phyloP scores from a whole-genome alignment of 169 alveolate genomes.

The Eimeria tenella region DNA sequence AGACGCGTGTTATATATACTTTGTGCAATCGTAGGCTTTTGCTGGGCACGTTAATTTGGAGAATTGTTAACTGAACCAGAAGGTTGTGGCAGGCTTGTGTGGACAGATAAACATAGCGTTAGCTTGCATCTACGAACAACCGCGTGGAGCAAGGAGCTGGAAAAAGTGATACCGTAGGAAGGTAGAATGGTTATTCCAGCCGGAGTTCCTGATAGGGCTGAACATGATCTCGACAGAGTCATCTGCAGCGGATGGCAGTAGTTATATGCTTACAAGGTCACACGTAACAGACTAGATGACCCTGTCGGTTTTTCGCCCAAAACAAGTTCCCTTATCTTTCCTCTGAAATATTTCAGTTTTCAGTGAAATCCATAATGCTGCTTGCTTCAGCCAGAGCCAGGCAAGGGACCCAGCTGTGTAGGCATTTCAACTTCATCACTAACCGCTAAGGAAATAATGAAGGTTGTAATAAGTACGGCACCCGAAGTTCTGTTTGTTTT shows the following conservation, averaged over 20 bases:
- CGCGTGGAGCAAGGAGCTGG: not conserved
- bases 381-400: not conserved
- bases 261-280: not conserved
- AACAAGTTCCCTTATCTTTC: not conserved
- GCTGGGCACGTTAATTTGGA: too few species aligned
- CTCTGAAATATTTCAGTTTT: too few species aligned
- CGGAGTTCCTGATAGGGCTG: slow-evolving; percentile 59
- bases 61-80: too few species aligned
- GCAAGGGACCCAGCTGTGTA: not conserved
- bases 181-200: slow-evolving; percentile 35
- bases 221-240: slow-evolving; percentile 89
- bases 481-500: slow-evolving; percentile 80
- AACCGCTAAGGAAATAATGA: slow-evolving; percentile 77
- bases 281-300: too few species aligned
- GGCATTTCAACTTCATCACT: not conserved
- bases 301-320: too few species aligned
- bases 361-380: not conserved
- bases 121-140: too few species aligned
- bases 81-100: too few species aligned
- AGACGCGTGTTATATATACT: too few species aligned
- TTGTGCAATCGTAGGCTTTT: too few species aligned
- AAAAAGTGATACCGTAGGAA: slow-evolving; percentile 19
- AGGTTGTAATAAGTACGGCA: slow-evolving; percentile 76
- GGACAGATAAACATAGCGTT: too few species aligned
- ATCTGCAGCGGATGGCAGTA: slow-evolving; percentile 89